Base-by-base conservation (phyloP, 352 stramenopile species). In the Discostella stelligera region DNA sequence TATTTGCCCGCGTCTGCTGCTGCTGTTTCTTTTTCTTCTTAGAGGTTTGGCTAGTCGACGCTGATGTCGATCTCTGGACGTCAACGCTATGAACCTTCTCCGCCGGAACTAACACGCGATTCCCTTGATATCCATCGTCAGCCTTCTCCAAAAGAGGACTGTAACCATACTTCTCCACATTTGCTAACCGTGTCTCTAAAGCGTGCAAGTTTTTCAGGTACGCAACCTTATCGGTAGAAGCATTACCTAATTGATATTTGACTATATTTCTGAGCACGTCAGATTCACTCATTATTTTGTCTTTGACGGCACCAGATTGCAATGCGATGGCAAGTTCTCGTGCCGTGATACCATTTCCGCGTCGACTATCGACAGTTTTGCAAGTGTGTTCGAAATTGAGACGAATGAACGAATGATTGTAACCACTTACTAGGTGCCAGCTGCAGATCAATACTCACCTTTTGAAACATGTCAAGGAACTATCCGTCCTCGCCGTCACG, bases 91-190 rank as follows among this genome's bases (percentile, higher is more conserved):
- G 37, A 41, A 54, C 21, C 4, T 41, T 49, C n/a, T 14, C 16
- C 18, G 9, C 14, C 23, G 48, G 50, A n/a, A n/a, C n/a, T 55
- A 27, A 1, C 46, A n/a, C 16, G 53, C 37, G 56, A 50, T 66
- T 10, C 44, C 41, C 16, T 18, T 46, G 18, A n/a, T 14, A 46
- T 78, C 11, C 49, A 37, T 54, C 27, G 32, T 63, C 53, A 18
- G 14, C 32, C 14, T 77, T 63, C 41, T 71, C 63, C n/a, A 39
- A 50, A 18, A 46, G 61, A 18, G 82, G 81, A 23, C 66, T 64
- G 69, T 92, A 90, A 37, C 84, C 86, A 74, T 89, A 74, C 6
- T 73, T 60, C 66, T 87, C 77, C 16, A 91, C 72, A 55, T 86
- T 67, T 41, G 64, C 66, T 6, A 92, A 56, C 32, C 82, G 63